Percentiles rank a stretch among this genome's conserved stretches.
Evolutionary conservation across 2,329 filamentous ascomycete genomes (phyloP).

Genomic region (Scedosporium boydii): DNA sequence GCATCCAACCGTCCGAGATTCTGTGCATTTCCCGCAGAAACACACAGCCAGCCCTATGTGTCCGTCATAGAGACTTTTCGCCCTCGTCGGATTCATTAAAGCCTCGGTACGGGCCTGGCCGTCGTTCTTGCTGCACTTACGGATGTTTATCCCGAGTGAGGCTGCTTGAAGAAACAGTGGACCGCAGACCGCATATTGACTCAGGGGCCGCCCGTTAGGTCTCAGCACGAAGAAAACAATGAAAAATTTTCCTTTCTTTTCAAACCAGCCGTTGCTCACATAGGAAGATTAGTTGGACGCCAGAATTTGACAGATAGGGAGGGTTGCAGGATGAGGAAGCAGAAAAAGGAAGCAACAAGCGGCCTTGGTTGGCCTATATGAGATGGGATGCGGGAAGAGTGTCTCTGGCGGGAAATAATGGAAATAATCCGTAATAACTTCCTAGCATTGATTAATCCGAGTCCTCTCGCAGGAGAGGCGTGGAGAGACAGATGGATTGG

Average conservation of each 20-base stretch:
- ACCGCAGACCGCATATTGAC: not conserved
- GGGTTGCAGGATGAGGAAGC: not conserved
- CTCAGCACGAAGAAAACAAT: not conserved
- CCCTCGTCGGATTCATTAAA: not conserved
- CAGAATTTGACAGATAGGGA: not conserved
- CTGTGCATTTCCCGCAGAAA: not conserved
- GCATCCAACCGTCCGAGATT: not conserved
- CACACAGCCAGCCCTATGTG: not conserved
- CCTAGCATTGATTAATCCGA: not conserved
- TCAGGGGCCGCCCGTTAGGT: not conserved
- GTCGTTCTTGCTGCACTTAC: too few species aligned
- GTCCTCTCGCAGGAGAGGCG: not conserved
- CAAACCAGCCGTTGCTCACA: not conserved
- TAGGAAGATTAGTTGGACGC: not conserved
- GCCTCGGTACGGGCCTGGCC: not conserved
- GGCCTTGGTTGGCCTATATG: not conserved
- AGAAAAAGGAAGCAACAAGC: not conserved
- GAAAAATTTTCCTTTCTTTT: not conserved
- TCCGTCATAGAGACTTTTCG: not conserved
- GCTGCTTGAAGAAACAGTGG: too few species aligned
- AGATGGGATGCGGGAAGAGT: not conserved
- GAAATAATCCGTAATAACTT: not conserved
- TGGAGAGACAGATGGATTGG: too few species aligned
- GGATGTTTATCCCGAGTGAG: too few species aligned
- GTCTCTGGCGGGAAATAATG: not conserved